Evolutionary conservation across 2,329 filamentous ascomycete species (phyloP), one percentile per base, ranked within the genome.

Genomic region (Pseudogymnoascus sp.): DNA sequence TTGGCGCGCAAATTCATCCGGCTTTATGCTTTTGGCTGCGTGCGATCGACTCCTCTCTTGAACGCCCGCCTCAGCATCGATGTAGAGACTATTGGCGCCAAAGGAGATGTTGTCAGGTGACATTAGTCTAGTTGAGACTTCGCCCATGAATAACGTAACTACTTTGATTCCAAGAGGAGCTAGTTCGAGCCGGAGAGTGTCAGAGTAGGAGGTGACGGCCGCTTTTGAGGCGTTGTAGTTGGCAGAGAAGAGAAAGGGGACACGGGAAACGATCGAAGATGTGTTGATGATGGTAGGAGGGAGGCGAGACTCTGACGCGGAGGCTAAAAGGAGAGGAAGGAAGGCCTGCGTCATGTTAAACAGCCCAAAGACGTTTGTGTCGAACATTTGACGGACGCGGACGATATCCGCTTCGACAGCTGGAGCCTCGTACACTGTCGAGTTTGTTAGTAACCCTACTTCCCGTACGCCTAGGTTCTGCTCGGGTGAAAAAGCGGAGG

Each of bases 201-300:
- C 70, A 2, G 74, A 74, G 59, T 78, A 71, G 55, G 72, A 69
- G 18, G 73, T 69, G 0, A 80, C 67, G 0, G 79, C 78, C 0
- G 74, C 76, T 63, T 81, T 81, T 61, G 73, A 75, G 5, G 77
- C 74, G 60, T 77, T 77, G 68, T 80, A 81, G 18, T 72, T 67
- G 6, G 72, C 73, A 4, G 74, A 69, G 63, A 78, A 78, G 6
- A 74, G 73, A 2, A 73, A 67, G 0, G 71, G 69, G 35, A 73
- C 64, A 64, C 63, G 72, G 11, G 73, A 75, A 8, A 71, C 63
- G 1, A 67, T 69, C 1, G 71, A 71, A 4, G 77, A 67, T n/a
- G 74, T 77, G 12, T 76, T 75, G 61, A 78, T 75, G 64, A 79
- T 77, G 45, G 77, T 70, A 52, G 79, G 72, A 6, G 73, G 72